A percentile compares a stretch with the other conserved stretches of the same genome.
Evolutionary conservation across 2,329 filamentous ascomycete genomes (phyloP).

Genomic region (Ceratocystis lukuohia): DNA sequence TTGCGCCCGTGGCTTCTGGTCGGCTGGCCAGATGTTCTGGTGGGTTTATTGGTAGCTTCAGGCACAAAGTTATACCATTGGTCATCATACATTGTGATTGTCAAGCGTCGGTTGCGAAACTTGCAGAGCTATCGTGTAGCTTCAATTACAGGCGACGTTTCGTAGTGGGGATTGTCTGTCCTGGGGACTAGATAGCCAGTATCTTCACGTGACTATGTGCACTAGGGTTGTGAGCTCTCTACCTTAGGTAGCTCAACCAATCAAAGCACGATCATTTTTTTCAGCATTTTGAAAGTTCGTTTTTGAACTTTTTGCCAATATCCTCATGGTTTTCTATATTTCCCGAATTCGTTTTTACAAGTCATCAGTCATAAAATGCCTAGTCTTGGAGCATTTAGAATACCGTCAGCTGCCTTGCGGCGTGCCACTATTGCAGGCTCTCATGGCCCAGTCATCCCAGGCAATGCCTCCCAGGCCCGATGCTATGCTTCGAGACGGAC

Average conservation of each 20-base stretch:
- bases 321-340: not conserved
- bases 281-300: not conserved
- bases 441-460: not conserved
- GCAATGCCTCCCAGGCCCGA: not conserved
- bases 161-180: constrained; percentile 3
- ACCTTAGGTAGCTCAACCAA: not conserved
- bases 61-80: constrained; percentile 71
- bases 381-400: constrained; percentile 7
- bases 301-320: not conserved
- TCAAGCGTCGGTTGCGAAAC: not conserved
- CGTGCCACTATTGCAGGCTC: constrained; percentile 1
- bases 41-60: constrained; percentile 40
- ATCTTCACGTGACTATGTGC: constrained; percentile 1
- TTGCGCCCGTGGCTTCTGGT: constrained; percentile 42
- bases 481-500: constrained; percentile 11
- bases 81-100: constrained; percentile 59
- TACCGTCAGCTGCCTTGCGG: constrained; percentile 13
- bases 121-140: not conserved
- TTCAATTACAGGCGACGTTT: constrained; percentile 19
- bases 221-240: not conserved
- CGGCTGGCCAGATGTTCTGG: constrained; percentile 21
- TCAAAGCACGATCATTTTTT: not conserved
- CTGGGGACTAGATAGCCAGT: not conserved
- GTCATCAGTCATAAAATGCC: constrained; percentile 9
- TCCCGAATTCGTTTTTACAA: not conserved